Evolutionary conservation across 768 basidiomycete species (phyloP).

Genomic region (Chalciporus chontae): DNA sequence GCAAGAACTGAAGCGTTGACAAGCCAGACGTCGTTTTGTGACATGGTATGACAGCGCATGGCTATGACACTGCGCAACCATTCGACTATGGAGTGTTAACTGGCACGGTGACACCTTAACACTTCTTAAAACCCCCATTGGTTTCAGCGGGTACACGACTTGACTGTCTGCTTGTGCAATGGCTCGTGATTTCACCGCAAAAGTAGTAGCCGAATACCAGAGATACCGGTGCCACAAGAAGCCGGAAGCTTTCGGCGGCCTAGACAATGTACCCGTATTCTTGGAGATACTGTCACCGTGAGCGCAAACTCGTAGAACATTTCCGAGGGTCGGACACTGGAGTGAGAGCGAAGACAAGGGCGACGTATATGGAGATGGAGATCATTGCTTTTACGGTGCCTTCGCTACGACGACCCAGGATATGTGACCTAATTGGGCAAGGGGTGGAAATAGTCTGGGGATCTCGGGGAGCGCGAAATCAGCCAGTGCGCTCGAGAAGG

Average conservation of each 20-base stretch:
- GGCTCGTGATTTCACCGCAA: conserved; percentile 15
- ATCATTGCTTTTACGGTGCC: background rate
- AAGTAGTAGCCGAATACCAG: background rate
- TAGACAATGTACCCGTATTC: background rate
- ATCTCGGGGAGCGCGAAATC: conserved; percentile 16
- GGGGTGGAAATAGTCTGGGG: conserved; percentile 8
- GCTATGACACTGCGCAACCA: too few species aligned
- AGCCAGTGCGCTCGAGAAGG: conserved; percentile 10
- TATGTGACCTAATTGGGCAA: background rate
- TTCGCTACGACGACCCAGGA: background rate
- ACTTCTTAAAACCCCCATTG: too few species aligned
- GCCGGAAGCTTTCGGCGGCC: conserved; percentile 6
- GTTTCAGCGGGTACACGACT: too few species aligned
- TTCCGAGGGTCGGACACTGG: background rate
- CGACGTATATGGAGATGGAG: background rate
- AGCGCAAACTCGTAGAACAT: background rate
- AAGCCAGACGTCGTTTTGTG: too few species aligned
- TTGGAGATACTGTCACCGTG: background rate
- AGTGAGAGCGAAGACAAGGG: background rate
- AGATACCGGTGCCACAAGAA: background rate
- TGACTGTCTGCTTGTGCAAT: background rate
- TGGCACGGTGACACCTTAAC: too few species aligned
- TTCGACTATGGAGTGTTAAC: too few species aligned
- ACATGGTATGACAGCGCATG: too few species aligned
- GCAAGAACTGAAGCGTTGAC: too few species aligned